Evolutionary conservation across 768 basidiomycete genomes (phyloP).

Genomic region (Panus rudis): DNA sequence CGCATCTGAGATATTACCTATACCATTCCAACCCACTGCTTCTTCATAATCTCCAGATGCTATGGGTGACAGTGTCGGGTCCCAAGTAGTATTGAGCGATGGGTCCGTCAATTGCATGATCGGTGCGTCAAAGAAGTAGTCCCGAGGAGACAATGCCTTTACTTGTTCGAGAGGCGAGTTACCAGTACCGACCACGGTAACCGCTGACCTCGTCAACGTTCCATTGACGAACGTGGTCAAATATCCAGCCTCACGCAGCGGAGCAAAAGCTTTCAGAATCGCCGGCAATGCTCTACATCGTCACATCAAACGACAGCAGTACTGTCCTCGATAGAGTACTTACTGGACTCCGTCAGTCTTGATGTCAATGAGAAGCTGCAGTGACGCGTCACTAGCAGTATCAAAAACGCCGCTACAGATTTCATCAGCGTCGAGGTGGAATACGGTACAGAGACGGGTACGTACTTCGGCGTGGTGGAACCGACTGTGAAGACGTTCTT

Average conservation of each 20-base stretch:
- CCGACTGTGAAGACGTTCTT: slow-evolving; percentile 33
- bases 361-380: slow-evolving; percentile 47
- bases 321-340: slow-evolving; percentile 10
- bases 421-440: background rate
- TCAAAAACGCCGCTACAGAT: slow-evolving; percentile 42
- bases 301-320: slow-evolving; percentile 4
- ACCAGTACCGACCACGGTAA: slow-evolving; percentile 45
- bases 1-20: slow-evolving; percentile 33
- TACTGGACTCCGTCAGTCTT: slow-evolving; percentile 45
- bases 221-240: slow-evolving; percentile 40
- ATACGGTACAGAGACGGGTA: background rate
- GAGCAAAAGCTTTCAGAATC: slow-evolving; percentile 37
- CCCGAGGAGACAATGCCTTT: slow-evolving; percentile 36
- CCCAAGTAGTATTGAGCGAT: slow-evolving; percentile 32
- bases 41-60: slow-evolving; percentile 42
- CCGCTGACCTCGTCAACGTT: slow-evolving; percentile 26
- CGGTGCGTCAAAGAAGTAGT: slow-evolving; percentile 48
- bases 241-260: slow-evolving; percentile 36
- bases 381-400: slow-evolving; percentile 30
- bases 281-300: slow-evolving; percentile 34
- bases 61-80: slow-evolving; percentile 37
- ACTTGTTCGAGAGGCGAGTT: slow-evolving; percentile 43
- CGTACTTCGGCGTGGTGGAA: slow-evolving; percentile 35
- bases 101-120: slow-evolving; percentile 32
- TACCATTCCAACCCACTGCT: slow-evolving; percentile 42